Conservation (phyloP, 768 basidiomycete genomes). For the Termitomyces eurrhizus region DNA sequence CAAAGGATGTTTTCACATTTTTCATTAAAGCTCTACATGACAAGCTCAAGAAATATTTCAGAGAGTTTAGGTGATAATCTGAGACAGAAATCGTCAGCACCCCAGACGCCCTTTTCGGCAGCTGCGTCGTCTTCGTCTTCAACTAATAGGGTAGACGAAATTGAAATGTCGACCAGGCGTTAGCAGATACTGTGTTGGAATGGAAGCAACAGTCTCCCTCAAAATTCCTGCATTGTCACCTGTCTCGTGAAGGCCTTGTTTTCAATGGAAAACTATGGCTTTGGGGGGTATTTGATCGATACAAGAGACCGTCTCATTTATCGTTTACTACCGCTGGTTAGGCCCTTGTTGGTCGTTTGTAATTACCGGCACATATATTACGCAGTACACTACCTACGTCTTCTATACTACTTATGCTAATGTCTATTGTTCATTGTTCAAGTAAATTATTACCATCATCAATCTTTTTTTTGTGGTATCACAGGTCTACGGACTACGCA, state of each 20-base stretch:
- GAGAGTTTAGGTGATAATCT: slow-evolving; percentile 1
- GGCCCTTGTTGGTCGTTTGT: neutral
- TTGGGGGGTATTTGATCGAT: neutral
- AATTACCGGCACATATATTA: neutral
- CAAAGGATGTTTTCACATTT: slow-evolving; percentile 1
- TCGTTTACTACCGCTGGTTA: too few species aligned
- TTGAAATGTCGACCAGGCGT: slow-evolving; percentile 30
- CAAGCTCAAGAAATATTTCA: slow-evolving; percentile 10
- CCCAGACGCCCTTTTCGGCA: slow-evolving; percentile 14
- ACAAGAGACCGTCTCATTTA: neutral
- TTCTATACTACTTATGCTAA: neutral
- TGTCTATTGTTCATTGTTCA: neutral
- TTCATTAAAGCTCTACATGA: slow-evolving; percentile 17
- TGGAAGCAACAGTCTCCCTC: neutral
- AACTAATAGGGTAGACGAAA: slow-evolving; percentile 19
- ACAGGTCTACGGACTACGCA: too few species aligned
- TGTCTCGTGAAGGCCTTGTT: neutral
- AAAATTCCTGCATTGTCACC: neutral
- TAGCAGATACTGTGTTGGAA: slow-evolving; percentile 8
- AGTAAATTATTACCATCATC: neutral
- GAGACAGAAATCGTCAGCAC: slow-evolving; percentile 3
- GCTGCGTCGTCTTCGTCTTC: slow-evolving; percentile 14
- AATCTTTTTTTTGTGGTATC: too few species aligned
- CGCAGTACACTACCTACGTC: too few species aligned
- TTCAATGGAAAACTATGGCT: neutral